Evolutionary conservation across 192 early-diverging fungal species (phyloP).

Genomic region (Thamnidium elegans): DNA sequence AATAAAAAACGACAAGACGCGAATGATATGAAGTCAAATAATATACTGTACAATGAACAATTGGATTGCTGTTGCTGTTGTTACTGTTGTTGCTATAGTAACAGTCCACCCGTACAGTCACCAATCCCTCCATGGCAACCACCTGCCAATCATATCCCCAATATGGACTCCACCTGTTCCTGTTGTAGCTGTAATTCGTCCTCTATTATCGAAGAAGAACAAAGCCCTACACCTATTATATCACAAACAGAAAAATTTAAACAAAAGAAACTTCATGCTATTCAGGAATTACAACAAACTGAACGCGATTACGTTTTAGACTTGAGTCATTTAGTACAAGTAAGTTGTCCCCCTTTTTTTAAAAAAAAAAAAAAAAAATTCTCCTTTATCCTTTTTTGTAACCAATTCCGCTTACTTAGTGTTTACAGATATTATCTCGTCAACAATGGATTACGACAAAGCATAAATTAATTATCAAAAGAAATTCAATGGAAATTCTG

Average conservation of each 20-base stretch:
- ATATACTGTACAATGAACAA: not conserved
- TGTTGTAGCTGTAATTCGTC: slow-evolving; percentile 13
- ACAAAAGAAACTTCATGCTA: slow-evolving; percentile 26
- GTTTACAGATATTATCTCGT: slow-evolving; percentile 12
- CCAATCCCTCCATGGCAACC: not conserved
- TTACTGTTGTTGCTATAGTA: not conserved
- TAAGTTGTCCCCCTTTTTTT: slow-evolving; percentile 11
- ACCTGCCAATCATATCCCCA: not conserved
- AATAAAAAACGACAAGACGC: too few relatives aligned
- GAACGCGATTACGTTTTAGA: slow-evolving; percentile 32
- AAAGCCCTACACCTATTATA: not conserved
- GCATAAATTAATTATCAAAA: slow-evolving; percentile 22
- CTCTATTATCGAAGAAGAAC: not conserved
- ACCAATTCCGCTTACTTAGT: slow-evolving; percentile 10
- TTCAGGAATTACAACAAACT: slow-evolving; percentile 34
- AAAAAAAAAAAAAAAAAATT: not conserved
- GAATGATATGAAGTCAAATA: too few relatives aligned
- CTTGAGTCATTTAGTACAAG: slow-evolving; percentile 29
- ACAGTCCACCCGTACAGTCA: not conserved
- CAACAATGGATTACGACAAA: slow-evolving; percentile 27
- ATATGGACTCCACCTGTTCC: slow-evolving; percentile 4
- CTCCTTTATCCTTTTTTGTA: slow-evolving; percentile 9
- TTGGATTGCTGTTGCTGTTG: slow-evolving; percentile 13
- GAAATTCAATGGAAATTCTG: slow-evolving; percentile 24
- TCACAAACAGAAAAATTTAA: not conserved